Evolutionary conservation across 192 early-diverging fungal species (phyloP), one percentile per base, ranked within the genome.

Genomic region (Backusella sp.): DNA sequence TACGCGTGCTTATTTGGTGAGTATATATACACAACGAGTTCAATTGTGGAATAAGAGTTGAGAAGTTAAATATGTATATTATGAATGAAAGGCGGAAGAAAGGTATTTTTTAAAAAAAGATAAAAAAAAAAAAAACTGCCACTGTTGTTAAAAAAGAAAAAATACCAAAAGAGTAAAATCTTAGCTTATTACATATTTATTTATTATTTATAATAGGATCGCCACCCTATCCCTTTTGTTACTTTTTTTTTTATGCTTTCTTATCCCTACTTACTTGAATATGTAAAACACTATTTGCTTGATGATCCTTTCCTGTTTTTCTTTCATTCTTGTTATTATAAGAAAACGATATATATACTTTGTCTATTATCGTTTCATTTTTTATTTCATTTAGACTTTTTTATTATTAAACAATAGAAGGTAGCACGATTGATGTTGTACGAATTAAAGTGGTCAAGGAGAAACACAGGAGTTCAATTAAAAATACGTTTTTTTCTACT

Each of bases 391-490:
- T 59, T 59, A 59, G 26, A 59, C 56, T 59, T 59, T 59, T 17
- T 49, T 49, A 17, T 44, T 44, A 49, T 49, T 62, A 62, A 62
- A 62, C 56, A 62, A 62, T 62, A 12, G 56, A 28, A 26, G 26
- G 56, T 62, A 2, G 26, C 11, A 62, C 56, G 19, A 62, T 12
- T 62, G 7, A 62, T 62, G 56, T 62, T 28, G 56, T 28, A 62
- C 56, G 56, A 62, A 62, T 62, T 62, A 62, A 62, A 62, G 56
- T 62, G 56, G 56, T 62, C 56, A 62, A 62, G 56, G 56, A 62
- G 56, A 62, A 28, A 9, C n/a, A 62, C 56, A 62, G 56, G 56
- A 62, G 56, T 28, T 62, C 56, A 62, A 62, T 62, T 62, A 62
- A 62, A 49, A 49, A 62, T 62, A 62, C 23, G 19, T 56, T 56